These are phyloP conservation scores for Mycena filopes DNA, from an alignment of 768 basidiomycete genomes.

Conservation along the genomic window DNA sequence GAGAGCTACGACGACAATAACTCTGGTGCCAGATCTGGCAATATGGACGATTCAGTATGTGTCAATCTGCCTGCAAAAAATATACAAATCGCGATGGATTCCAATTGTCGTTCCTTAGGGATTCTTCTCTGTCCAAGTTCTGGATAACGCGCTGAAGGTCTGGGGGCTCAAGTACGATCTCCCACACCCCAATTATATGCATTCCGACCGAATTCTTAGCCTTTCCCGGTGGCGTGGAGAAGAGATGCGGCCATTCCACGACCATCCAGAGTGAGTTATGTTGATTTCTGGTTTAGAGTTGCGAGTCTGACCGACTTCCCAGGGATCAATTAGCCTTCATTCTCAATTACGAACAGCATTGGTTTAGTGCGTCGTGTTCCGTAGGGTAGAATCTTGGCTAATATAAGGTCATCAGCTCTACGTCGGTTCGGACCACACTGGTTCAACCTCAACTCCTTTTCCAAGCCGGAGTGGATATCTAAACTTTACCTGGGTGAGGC, in stretches of 20 bases:
- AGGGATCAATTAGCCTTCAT: conserved; percentile 90
- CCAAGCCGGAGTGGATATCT: conserved; percentile 83
- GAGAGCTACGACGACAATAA: conserved; percentile 63
- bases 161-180: conserved; percentile 81
- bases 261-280: conserved; percentile 74
- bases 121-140: conserved; percentile 92
- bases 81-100: not conserved
- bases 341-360: conserved; percentile 87
- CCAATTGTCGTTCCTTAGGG: conserved; percentile 53
- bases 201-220: conserved; percentile 48
- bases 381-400: not conserved
- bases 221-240: conserved; percentile 89
- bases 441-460: conserved; percentile 89
- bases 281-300: conserved; percentile 4
- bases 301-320: not conserved
- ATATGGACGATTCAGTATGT: conserved; percentile 90
- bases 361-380: conserved; percentile 83
- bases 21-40: conserved; percentile 62
- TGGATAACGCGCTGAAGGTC: conserved; percentile 85
- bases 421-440: conserved; percentile 65
- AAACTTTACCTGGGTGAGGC: conserved; percentile 71
- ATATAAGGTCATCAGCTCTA: conserved; percentile 45
- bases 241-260: conserved; percentile 80
- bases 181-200: not conserved
- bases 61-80: not conserved